Conservation (phyloP, 208 protist species). For the Tritrichomonas foetus region DNA sequence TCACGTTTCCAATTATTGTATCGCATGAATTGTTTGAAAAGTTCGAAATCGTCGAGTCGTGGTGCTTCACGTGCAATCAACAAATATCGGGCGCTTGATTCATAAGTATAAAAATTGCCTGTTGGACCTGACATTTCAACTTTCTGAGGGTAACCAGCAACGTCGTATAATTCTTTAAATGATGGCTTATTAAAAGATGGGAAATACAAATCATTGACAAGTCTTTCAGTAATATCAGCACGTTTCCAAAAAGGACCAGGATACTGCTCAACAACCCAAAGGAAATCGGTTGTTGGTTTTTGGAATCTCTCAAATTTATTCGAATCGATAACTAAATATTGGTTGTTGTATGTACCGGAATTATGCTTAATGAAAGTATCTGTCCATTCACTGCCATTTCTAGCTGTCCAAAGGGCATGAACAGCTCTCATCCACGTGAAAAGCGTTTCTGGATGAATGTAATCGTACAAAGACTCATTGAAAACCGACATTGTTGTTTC, state of each 20-base stretch:
- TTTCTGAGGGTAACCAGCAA: background rate
- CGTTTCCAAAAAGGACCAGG: background rate
- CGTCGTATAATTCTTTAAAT: background rate
- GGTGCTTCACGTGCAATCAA: background rate
- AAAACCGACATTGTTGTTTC: conserved; percentile 66
- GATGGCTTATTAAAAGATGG: background rate
- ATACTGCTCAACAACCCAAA: conserved; percentile 24
- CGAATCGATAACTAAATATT: background rate
- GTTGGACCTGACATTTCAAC: background rate
- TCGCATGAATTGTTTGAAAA: background rate
- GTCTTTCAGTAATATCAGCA: background rate
- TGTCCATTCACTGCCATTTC: background rate
- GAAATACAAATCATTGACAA: background rate
- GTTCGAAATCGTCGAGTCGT: background rate
- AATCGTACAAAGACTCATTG: conserved; percentile 58
- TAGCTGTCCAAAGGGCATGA: background rate
- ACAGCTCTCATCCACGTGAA: background rate
- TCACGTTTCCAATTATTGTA: background rate
- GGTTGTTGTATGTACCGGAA: conserved; percentile 25
- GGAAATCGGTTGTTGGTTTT: background rate
- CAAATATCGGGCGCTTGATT: background rate
- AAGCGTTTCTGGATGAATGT: background rate
- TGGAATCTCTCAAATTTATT: background rate
- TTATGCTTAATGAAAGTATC: background rate
- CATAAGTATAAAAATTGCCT: background rate